A percentile compares a stretch with the other conserved stretches of the same genome.
phyloP scores from a whole-genome alignment of 805 yeast species.

The Tetrapisispora arboricola region DNA sequence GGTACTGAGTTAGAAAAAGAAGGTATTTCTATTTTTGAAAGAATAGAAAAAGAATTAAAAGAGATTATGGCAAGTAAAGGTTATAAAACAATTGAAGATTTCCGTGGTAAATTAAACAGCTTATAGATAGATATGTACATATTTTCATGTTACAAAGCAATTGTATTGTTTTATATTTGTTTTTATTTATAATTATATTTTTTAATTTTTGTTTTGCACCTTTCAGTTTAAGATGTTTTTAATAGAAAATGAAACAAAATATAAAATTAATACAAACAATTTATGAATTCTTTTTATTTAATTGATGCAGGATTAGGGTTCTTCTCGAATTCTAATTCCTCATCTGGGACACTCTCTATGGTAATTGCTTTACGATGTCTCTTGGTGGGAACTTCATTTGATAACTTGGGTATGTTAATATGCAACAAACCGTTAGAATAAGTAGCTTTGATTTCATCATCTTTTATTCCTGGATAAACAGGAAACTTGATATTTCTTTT shows the following conservation, averaged over 20 bases:
- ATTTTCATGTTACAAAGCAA: too few relatives aligned
- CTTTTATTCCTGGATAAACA: constrained; percentile 40
- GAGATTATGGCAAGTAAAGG: constrained; percentile 19
- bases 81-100: constrained; percentile 23
- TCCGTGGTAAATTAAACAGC: constrained; percentile 23
- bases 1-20: constrained; percentile 24
- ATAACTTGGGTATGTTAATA: constrained; percentile 39
- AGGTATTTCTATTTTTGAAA: constrained; percentile 20
- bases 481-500: constrained; percentile 51
- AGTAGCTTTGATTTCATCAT: constrained; percentile 44
- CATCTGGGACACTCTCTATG: constrained; percentile 42
- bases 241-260: too few relatives aligned
- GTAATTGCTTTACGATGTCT: constrained; percentile 37
- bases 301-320: constrained; percentile 37
- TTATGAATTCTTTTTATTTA: too few relatives aligned
- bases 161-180: not conserved
- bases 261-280: too few relatives aligned
- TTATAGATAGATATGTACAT: constrained; percentile 6
- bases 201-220: too few relatives aligned
- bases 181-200: too few relatives aligned
- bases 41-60: constrained; percentile 9
- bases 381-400: constrained; percentile 24
- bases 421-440: constrained; percentile 46
- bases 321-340: constrained; percentile 34
- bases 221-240: too few relatives aligned